Evolutionary conservation across 148 eudicot genomes (phyloP).

Genomic region (Polygonum maritimum): DNA sequence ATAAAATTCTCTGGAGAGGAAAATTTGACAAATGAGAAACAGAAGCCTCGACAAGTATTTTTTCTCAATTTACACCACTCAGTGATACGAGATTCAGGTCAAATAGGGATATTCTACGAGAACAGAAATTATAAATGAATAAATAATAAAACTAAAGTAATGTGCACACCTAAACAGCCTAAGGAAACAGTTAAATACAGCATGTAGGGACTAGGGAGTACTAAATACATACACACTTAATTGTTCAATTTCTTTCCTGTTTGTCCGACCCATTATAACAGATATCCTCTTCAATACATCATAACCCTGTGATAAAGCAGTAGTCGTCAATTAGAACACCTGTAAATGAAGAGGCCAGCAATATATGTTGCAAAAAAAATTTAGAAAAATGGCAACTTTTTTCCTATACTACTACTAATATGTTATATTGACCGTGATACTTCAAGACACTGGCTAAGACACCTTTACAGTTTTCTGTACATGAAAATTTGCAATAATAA

Average conservation of each 20-base stretch:
- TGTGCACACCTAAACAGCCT: neutral
- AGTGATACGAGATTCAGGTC: neutral
- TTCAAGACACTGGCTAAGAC: neutral
- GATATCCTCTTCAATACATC: conserved; percentile 83
- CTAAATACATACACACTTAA: conserved; percentile 64
- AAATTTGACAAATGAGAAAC: neutral
- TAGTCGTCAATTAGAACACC: neutral
- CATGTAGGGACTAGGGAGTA: neutral
- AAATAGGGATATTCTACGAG: neutral
- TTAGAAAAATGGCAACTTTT: neutral
- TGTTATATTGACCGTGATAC: neutral
- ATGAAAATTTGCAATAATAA: neutral
- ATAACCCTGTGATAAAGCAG: conserved; percentile 53
- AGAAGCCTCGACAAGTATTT: neutral
- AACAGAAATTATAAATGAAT: neutral
- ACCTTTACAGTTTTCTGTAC: neutral
- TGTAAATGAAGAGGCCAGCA: neutral
- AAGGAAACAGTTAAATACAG: neutral
- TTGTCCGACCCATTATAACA: conserved; percentile 59
- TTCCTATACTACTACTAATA: neutral
- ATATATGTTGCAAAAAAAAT: neutral
- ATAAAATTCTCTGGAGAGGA: conserved; percentile 79
- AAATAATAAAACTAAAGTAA: neutral
- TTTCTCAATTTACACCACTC: neutral
- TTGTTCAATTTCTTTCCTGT: conserved; percentile 63